These are phyloP conservation scores for Pythium chondricola DNA, from an alignment of 352 stramenopile genomes.

Conservation along the genomic window DNA sequence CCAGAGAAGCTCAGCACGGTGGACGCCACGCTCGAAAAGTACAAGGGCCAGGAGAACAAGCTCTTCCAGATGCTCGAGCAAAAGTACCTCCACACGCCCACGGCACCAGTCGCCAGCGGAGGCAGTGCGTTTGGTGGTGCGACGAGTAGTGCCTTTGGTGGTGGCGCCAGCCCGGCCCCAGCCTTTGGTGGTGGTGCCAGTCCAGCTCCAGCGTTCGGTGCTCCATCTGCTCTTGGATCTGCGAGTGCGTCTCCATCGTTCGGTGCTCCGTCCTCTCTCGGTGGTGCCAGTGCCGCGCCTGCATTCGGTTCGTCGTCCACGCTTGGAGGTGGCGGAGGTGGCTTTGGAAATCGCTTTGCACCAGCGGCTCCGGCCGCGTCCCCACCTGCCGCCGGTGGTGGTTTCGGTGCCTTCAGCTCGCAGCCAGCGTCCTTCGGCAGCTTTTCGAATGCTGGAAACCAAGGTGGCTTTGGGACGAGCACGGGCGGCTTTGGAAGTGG, in stretches of 20 bases:
- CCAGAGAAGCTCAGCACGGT: slow-evolving; percentile 62
- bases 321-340: slow-evolving; percentile 25
- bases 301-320: slow-evolving; percentile 48
- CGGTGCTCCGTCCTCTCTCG: slow-evolving; percentile 38
- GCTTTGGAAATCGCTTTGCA: slow-evolving; percentile 25
- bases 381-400: slow-evolving; percentile 19
- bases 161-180: slow-evolving; percentile 13
- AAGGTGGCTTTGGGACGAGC: slow-evolving; percentile 20
- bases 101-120: slow-evolving; percentile 13
- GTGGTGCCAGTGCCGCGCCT: slow-evolving; percentile 24
- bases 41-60: slow-evolving; percentile 59
- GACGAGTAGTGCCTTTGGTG: slow-evolving; percentile 29
- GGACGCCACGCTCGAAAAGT: slow-evolving; percentile 64
- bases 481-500: slow-evolving; percentile 21
- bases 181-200: slow-evolving; percentile 45
- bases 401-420: slow-evolving; percentile 27
- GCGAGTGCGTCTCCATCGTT: slow-evolving; percentile 23
- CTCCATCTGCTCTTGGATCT: slow-evolving; percentile 4
- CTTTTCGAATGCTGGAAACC: slow-evolving; percentile 14
- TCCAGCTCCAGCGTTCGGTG: too few relatives aligned
- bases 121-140: slow-evolving; percentile 34
- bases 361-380: slow-evolving; percentile 13
- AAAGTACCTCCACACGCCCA: slow-evolving; percentile 49
- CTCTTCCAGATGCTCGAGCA: slow-evolving; percentile 73
- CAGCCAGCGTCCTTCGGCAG: slow-evolving; percentile 15